Base-by-base conservation (phyloP, 306 rosid genomes). In the Prunus salicina region DNA sequence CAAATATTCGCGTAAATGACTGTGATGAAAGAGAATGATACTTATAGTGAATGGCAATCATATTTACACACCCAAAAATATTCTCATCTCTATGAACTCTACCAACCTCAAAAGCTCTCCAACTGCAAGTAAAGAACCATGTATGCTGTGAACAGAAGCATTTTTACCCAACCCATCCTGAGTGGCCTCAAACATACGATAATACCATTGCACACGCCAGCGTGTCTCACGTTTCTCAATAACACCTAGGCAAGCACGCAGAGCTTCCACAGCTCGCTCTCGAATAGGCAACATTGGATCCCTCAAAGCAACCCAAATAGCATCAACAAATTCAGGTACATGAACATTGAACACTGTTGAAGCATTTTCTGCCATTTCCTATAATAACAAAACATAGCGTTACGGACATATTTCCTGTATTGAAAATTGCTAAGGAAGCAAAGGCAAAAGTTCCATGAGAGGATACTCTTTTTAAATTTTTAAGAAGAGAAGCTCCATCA, bases 291-390 rank as follows among this genome's bases (percentile, higher is more conserved):
- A 83, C 24, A 87, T 88, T 20, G 92, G 97, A 87, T 95, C 99
- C 79, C 99, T 89, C 86, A 95, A 78, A 72, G 99, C 97, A 87
- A 90, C 97, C 99, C 99, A 95, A 19, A 95, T 95, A 67, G 96
- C 97, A 28, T 95, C 97, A n/a, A 95, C 93, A 87, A 95, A 95
- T 79, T 92, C 99, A 43, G 97, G 89, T 45, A 95, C 99, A 70
- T 95, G 99, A 64, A 95, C 99, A 89, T 95, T 92, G 81, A 95
- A 95, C 30, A 92, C 93, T 7, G 99, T 90, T 13, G 99, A 95
- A 86, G 97, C 99, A 83, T 92, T 90, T 87, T 95, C 99, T 24
- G 99, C 99, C 99, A 95, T 95, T 88, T 95, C 99, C 99, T 95
- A 77, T 81, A 61, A 63, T 53, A 24, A 51, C 12, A 65, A 38